A percentile compares a stretch with the other conserved stretches of the same genome.
phyloP scores from a whole-genome alignment of 495 filamentous ascomycete genomes.

The Mycothermus thermophilus region DNA sequence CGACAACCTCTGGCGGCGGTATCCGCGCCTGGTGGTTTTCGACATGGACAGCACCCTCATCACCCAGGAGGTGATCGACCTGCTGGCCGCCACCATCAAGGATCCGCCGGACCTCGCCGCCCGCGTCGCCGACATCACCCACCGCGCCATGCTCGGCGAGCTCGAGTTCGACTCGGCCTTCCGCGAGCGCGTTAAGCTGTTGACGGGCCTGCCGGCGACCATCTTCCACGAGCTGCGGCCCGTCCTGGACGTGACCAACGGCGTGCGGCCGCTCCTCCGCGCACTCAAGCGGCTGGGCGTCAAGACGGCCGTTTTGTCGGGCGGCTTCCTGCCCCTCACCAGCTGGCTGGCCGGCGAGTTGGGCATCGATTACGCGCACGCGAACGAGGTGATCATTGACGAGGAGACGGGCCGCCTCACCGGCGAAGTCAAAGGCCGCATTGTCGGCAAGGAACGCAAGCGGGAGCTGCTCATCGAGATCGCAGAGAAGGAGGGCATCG shows the following conservation, averaged over 20 bases:
- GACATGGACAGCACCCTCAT: slow-evolving; percentile 98
- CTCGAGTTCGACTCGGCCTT: slow-evolving; percentile 82
- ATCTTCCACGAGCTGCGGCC: slow-evolving; percentile 70
- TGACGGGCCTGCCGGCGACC: slow-evolving; percentile 62
- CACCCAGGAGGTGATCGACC: slow-evolving; percentile 90
- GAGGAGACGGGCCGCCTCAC: slow-evolving; percentile 54
- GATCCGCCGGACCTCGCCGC: slow-evolving; percentile 45
- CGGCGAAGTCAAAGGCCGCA: slow-evolving; percentile 61
- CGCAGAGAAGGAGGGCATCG: slow-evolving; percentile 55
- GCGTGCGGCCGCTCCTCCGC: slow-evolving; percentile 57
- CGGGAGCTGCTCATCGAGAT: slow-evolving; percentile 61
- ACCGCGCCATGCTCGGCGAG: slow-evolving; percentile 89
- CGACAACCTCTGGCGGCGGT: slow-evolving; percentile 56
- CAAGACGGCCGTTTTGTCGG: slow-evolving; percentile 78
- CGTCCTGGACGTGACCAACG: slow-evolving; percentile 64
- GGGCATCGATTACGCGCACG: slow-evolving; percentile 72
- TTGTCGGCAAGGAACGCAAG: slow-evolving; percentile 76
- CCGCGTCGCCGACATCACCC: slow-evolving; percentile 57
- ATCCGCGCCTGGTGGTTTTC: slow-evolving; percentile 77
- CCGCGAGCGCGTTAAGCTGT: slow-evolving; percentile 59
- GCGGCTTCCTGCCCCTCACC: slow-evolving; percentile 81
- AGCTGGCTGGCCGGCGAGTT: slow-evolving; percentile 68
- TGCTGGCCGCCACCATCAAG: slow-evolving; percentile 64
- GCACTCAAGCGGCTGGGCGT: slow-evolving; percentile 62
- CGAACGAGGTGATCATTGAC: slow-evolving; percentile 66